phyloP scores from a whole-genome alignment of 2,329 filamentous ascomycete species.

The Cladosporium sp. region DNA sequence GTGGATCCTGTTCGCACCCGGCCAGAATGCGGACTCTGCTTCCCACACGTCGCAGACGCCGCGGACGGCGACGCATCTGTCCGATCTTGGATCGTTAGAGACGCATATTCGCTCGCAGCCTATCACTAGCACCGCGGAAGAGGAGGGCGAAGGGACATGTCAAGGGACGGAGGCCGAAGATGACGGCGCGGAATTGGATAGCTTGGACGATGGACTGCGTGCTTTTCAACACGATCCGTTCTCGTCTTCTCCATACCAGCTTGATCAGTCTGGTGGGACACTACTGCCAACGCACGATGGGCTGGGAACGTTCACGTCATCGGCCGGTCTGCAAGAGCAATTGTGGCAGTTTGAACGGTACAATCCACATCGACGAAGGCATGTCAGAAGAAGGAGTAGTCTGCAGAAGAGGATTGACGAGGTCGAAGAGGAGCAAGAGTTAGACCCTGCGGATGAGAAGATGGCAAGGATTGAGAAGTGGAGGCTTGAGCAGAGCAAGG shows the following conservation, averaged over 20 bases:
- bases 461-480: conserved; percentile 84
- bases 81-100: conserved; percentile 75
- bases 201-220: conserved; percentile 84
- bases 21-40: conserved; percentile 49
- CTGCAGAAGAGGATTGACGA: conserved; percentile 55
- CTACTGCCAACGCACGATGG: conserved; percentile 92
- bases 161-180: conserved; percentile 36
- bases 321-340: conserved; percentile 67
- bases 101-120: conserved; percentile 59
- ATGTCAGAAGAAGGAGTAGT: conserved; percentile 51
- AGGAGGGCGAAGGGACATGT: conserved; percentile 29
- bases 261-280: conserved; percentile 57
- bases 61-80: conserved; percentile 67
- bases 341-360: conserved; percentile 85
- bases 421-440: conserved; percentile 47
- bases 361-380: conserved; percentile 66
- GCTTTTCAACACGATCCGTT: conserved; percentile 71
- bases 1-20: conserved; percentile 86
- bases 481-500: conserved; percentile 84
- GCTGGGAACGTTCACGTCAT: conserved; percentile 69
- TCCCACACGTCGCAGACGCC: conserved; percentile 64
- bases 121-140: conserved; percentile 40
- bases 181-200: conserved; percentile 81
- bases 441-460: conserved; percentile 64
- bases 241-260: conserved; percentile 40